phyloP scores from a whole-genome alignment of 2,329 filamentous ascomycete species.

The Zasmidium angulare region DNA sequence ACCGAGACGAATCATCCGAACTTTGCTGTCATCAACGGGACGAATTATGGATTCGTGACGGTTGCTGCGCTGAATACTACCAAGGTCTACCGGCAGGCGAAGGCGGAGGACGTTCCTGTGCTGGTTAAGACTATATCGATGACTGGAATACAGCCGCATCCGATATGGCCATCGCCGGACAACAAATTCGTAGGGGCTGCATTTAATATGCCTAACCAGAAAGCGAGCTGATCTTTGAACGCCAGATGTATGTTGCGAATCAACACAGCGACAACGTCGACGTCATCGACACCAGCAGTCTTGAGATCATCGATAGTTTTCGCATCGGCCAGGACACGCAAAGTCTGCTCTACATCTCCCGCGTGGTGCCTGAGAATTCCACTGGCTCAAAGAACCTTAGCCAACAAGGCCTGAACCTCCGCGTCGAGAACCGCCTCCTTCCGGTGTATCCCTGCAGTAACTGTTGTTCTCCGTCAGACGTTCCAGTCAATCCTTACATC shows the following conservation, averaged over 20 bases:
- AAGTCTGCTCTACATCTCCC: conserved; percentile 7
- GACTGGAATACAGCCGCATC: conserved; percentile 8
- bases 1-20: conserved; percentile 10
- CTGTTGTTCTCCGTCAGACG: too few species aligned
- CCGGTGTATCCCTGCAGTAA: background rate
- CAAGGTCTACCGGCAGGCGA: conserved; percentile 1
- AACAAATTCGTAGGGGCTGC: background rate
- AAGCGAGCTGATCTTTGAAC: background rate
- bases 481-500: background rate
- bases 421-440: conserved; percentile 1
- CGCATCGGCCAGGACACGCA: conserved; percentile 6
- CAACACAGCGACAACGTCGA: conserved; percentile 10
- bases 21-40: conserved; percentile 5
- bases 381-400: conserved; percentile 4
- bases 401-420: conserved; percentile 5
- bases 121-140: background rate
- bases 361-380: background rate
- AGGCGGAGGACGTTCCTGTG: background rate
- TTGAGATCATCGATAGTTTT: conserved; percentile 10
- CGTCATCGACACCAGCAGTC: conserved; percentile 4
- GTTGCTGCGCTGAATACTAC: conserved; percentile 5
- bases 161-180: conserved; percentile 8
- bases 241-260: conserved; percentile 10
- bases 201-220: background rate
- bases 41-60: conserved; percentile 1